These are phyloP conservation scores for Biscogniauxia sp. DNA, from an alignment of 2,329 filamentous ascomycete species.

Conservation along the genomic window DNA sequence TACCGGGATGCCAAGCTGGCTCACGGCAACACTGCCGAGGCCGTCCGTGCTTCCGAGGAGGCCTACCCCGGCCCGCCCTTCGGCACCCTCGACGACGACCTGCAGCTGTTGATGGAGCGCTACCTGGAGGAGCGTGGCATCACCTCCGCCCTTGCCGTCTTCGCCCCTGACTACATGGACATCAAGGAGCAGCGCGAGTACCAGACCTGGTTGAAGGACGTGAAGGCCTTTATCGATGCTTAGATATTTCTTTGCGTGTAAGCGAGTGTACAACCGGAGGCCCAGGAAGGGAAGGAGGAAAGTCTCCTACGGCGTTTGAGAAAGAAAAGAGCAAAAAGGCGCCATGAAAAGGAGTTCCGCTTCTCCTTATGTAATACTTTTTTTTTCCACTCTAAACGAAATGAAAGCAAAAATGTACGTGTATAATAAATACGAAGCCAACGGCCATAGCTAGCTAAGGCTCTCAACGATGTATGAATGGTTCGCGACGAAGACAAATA, in stretches of 20 bases:
- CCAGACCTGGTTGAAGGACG: conserved; percentile 79
- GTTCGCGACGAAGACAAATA: not conserved
- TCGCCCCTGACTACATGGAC: conserved; percentile 95
- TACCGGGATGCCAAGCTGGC: conserved; percentile 77
- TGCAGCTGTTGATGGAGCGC: conserved; percentile 87
- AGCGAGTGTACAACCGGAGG: conserved; percentile 4
- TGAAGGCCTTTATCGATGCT: conserved; percentile 81
- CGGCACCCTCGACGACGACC: conserved; percentile 90
- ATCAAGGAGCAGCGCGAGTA: conserved; percentile 99
- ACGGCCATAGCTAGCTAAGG: conserved; percentile 3
- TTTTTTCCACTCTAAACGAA: conserved; percentile 8
- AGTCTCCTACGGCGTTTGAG: not conserved
- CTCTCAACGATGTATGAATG: not conserved
- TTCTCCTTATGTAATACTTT: conserved; percentile 13
- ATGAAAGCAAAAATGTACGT: conserved; percentile 3
- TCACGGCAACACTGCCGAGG: conserved; percentile 71
- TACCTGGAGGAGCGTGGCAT: conserved; percentile 95
- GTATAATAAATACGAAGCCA: conserved; percentile 13
- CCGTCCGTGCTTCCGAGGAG: conserved; percentile 71
- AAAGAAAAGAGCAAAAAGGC: conserved; percentile 1
- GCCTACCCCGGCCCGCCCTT: conserved; percentile 91
- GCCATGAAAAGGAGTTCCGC: conserved; percentile 8
- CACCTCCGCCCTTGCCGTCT: conserved; percentile 80
- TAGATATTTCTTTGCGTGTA: conserved; percentile 36
- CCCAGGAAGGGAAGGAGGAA: conserved; percentile 1